Evolutionary conservation across 345 rosid genomes (phyloP).

Genomic region (Heritiera littoralis): DNA sequence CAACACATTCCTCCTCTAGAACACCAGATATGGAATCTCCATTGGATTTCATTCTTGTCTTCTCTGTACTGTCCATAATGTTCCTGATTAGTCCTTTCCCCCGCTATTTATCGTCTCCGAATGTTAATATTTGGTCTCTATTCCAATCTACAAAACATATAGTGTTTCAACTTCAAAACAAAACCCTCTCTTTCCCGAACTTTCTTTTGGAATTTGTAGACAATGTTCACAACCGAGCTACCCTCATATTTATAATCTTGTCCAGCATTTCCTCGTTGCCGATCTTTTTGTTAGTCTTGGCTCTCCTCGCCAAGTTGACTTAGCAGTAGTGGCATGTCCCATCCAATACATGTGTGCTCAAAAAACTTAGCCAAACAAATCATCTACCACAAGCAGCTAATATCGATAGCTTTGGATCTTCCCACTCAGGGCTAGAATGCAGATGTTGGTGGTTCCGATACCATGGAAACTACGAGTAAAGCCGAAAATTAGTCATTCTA

Average conservation of each 20-base stretch:
- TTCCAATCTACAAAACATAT: too few species aligned
- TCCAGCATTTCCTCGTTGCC: neutral
- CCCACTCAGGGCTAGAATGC: neutral
- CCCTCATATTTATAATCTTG: constrained; percentile 8
- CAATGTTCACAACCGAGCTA: neutral
- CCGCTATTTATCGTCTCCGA: too few species aligned
- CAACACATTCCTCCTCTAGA: constrained; percentile 46
- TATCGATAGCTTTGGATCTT: constrained; percentile 13
- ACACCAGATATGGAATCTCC: constrained; percentile 31
- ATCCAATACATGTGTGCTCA: constrained; percentile 10
- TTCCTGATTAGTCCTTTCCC: too few species aligned
- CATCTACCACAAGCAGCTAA: constrained; percentile 1
- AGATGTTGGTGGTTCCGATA: constrained; percentile 14
- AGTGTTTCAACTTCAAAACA: neutral
- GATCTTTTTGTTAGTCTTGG: neutral
- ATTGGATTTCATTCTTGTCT: constrained; percentile 31
- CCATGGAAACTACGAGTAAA: neutral
- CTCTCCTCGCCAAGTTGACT: neutral
- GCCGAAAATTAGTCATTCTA: neutral
- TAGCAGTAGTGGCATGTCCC: constrained; percentile 13
- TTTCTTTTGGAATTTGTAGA: neutral
- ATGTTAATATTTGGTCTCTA: neutral
- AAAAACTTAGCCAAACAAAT: constrained; percentile 3
- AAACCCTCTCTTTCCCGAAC: neutral
- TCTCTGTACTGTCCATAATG: constrained; percentile 21